Evolutionary conservation across 768 basidiomycete genomes (phyloP), one percentile per base, ranked within the genome.

Genomic region (Podaxis carcinomalis): DNA sequence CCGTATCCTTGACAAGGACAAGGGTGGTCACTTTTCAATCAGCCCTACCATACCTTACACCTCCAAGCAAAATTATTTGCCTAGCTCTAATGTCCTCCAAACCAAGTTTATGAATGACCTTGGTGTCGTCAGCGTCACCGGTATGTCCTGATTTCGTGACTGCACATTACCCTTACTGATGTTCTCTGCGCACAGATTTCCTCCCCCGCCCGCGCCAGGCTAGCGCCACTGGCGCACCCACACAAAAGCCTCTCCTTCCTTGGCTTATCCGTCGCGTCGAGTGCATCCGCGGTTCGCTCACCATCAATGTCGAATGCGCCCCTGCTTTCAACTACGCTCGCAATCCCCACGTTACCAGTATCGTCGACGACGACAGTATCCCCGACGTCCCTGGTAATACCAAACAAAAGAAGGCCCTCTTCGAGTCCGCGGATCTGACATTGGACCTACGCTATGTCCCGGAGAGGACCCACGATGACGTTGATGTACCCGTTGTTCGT

Each of bases 261-360:
- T 95, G 93, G 93, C 79, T 95, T 49, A 80, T 93, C 60, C 86
- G 93, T 1, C 86, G 89, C 51, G 84, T 95, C 47, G 92, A 93
- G 77, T 89, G 92, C 62, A 85, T 98, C 65, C 89, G 96, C 16
- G 96, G 96, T 0, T 81, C 70, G 5, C 77, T 97, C 35, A 87
- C 92, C 0, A 78, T 96, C 56, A 80, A 84, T 60, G 81, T 98
- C 73, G 92, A 98, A 75, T 95, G 93, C 67, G 93, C 93, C 0
- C 96, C 96, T 0, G 96, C 95, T 0, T 99, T 99, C 84, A 89
- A 97, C 73, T 99, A 99, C 67, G 95, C 93, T 0, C 82, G 90
- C 11, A 82, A 86, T 51, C 52, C 78, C 2, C 96, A 98, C 72
- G 83, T 78, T 6, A 89, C 90, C 0, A 70, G 78, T 28, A 77